A percentile compares a stretch with the other conserved stretches of the same genome.
Evolutionary conservation across 2,329 filamentous ascomycete species (phyloP).

Genomic region (Pseudogymnoascus sp.): DNA sequence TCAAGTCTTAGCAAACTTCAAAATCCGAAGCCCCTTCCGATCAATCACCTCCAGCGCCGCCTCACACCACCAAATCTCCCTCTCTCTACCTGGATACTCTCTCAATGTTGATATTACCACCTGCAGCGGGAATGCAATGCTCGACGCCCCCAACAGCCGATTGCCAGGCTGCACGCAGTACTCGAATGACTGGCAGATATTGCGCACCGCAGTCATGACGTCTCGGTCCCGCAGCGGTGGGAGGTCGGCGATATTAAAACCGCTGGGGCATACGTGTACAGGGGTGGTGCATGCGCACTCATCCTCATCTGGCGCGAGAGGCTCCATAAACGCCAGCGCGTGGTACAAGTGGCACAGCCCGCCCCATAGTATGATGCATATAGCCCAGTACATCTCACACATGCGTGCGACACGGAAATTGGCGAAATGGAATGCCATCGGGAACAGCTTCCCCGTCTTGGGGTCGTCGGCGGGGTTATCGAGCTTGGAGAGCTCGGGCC

Average conservation of each 20-base stretch:
- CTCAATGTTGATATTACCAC: conserved; percentile 23
- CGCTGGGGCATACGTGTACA: conserved; percentile 4
- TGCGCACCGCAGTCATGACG: conserved; percentile 23
- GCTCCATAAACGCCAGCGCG: conserved; percentile 19
- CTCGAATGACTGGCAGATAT: conserved; percentile 31
- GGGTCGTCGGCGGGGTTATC: conserved; percentile 11
- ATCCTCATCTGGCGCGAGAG: conserved; percentile 4
- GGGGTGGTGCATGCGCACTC: conserved; percentile 3
- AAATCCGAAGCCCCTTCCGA: conserved; percentile 14
- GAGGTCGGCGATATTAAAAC: conserved; percentile 17
- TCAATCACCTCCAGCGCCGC: conserved; percentile 15
- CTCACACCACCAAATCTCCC: conserved; percentile 20
- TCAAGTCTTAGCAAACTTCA: conserved; percentile 5
- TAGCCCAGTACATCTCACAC: conserved; percentile 30
- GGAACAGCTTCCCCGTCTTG: conserved; percentile 22
- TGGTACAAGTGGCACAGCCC: conserved; percentile 28
- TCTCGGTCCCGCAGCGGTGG: conserved; percentile 25
- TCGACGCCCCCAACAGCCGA: conserved; percentile 16
- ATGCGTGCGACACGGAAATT: conserved; percentile 24
- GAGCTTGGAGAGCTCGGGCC: conserved; percentile 23
- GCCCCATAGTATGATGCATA: conserved; percentile 29
- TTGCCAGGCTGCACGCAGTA: conserved; percentile 26
- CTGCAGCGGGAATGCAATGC: conserved; percentile 21
- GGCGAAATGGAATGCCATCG: conserved; percentile 27
- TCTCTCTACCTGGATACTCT: conserved; percentile 9